A percentile compares a stretch with the other conserved stretches of the same genome.
Conservation (phyloP, 129 eudicot species). For the Rutidosis leptorrhynchoides region DNA sequence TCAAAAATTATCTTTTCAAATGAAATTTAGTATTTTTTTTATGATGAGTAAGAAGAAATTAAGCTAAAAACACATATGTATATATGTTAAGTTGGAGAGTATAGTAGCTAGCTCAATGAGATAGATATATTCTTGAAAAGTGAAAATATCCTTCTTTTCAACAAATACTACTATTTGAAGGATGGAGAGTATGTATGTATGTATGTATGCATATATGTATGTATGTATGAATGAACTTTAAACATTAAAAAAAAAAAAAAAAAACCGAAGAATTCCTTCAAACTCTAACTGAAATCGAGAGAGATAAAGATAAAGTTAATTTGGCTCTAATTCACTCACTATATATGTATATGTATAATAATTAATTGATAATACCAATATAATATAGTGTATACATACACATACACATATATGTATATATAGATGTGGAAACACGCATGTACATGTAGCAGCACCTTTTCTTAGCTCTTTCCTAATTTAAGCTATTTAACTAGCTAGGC, state of each 20-base stretch:
- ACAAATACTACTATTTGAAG: conserved; percentile 27
- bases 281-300: conserved; percentile 64
- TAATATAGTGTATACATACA: background rate
- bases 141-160: conserved; percentile 32
- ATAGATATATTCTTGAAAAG: conserved; percentile 31
- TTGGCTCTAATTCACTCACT: conserved; percentile 8
- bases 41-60: conserved; percentile 21
- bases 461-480: conserved; percentile 44
- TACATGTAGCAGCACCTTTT: conserved; percentile 35
- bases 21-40: background rate
- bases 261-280: conserved; percentile 63
- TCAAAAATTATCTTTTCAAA: background rate
- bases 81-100: background rate
- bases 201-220: background rate
- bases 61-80: conserved; percentile 22
- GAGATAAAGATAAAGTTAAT: conserved; percentile 60
- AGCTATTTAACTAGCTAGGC: conserved; percentile 30
- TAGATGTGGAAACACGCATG: conserved; percentile 4
- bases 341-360: too few relatives aligned
- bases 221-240: conserved; percentile 38
- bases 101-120: conserved; percentile 23
- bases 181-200: conserved; percentile 12
- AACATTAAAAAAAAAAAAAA: too few relatives aligned
- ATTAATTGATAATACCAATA: too few relatives aligned
- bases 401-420: background rate